Conservation (phyloP, 2,329 filamentous ascomycete species). For the Lasiodiplodia theobromae region DNA sequence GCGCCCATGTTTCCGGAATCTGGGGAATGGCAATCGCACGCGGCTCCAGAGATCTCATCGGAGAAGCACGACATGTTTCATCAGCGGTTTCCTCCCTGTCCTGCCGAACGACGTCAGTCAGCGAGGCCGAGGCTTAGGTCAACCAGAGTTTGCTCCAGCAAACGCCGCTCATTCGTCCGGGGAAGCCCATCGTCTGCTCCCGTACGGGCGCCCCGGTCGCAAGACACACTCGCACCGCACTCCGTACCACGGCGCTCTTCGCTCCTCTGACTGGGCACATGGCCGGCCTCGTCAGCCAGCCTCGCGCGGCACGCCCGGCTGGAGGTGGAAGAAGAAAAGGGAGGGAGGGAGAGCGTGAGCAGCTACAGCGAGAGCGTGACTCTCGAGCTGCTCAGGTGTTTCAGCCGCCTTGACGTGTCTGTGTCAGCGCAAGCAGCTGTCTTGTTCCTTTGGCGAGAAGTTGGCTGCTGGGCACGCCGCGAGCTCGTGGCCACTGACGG, state of each 20-base stretch:
- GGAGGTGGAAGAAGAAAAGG: not conserved
- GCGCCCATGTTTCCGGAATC: not conserved
- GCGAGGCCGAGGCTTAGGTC: not conserved
- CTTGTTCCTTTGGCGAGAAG: not conserved
- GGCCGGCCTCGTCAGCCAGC: not conserved
- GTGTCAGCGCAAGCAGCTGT: slow-evolving; percentile 22
- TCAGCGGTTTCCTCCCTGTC: too few species aligned
- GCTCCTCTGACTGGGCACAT: not conserved
- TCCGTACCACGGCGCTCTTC: slow-evolving; percentile 7
- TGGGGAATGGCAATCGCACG: not conserved
- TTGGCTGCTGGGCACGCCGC: slow-evolving; percentile 6
- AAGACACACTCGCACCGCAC: not conserved
- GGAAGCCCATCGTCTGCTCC: slow-evolving; percentile 6
- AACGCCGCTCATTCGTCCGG: slow-evolving; percentile 12
- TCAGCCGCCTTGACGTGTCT: slow-evolving; percentile 26
- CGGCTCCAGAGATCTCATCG: slow-evolving; percentile 1
- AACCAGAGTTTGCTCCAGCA: slow-evolving; percentile 1
- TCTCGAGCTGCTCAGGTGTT: not conserved
- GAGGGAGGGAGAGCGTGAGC: not conserved
- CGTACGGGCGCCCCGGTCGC: not conserved
- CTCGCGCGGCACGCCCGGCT: not conserved
- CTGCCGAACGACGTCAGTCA: slow-evolving; percentile 7
- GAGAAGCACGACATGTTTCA: slow-evolving; percentile 10
- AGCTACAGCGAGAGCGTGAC: slow-evolving; percentile 13
- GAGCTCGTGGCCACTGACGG: slow-evolving; percentile 21